Evolutionary conservation across 306 rosid genomes (phyloP), one percentile per base, ranked within the genome.

Genomic region (Glycine soja): DNA sequence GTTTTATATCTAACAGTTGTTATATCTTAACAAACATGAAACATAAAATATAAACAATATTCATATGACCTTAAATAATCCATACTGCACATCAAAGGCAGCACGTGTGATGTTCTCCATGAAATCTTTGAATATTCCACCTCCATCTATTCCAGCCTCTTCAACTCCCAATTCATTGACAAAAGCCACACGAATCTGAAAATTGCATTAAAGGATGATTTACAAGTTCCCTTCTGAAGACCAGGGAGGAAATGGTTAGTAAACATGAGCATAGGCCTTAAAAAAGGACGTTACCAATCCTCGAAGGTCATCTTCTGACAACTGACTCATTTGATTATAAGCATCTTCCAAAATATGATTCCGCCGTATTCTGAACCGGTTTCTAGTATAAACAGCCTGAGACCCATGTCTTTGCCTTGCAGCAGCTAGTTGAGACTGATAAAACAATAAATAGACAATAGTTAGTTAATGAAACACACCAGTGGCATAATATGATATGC

Each of bases 101-200:
- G 99, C 99, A 74, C 93, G 93, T 57, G 99, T 95, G 79, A 95
- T 95, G 85, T 95, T 95, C 86, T 95, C 99, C 99, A 95, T 95
- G 85, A 95, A 95, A 89, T 95, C 99, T 86, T 95, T 95, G 84
- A 95, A 95, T 82, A 95, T 95, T 76, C 99, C 99, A 70, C 99
- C 98, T 40, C 99, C 99, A 82, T 95, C 99, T 73, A 95, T 93
- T 79, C 99, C 99, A 75, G 98, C 99, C 87, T 95, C 99, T 90
- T 95, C 99, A 81, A 93, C 99, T 76, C 99, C 99, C 89, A 93
- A 90, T 80, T 95, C 99, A 85, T 95, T 95, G 82, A 95, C 91
- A 86, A 95, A 95, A 11, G 97, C 81, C 62, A 95, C 99, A 42
- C 99, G 99, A 76, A 95, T 88, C 99, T 95, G 89, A 65, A 90